Evolutionary conservation across 1,284 basidiomycete genomes (phyloP), one percentile per base, ranked within the genome.

Genomic region (Microbotryum lychnidis-dioicae): DNA sequence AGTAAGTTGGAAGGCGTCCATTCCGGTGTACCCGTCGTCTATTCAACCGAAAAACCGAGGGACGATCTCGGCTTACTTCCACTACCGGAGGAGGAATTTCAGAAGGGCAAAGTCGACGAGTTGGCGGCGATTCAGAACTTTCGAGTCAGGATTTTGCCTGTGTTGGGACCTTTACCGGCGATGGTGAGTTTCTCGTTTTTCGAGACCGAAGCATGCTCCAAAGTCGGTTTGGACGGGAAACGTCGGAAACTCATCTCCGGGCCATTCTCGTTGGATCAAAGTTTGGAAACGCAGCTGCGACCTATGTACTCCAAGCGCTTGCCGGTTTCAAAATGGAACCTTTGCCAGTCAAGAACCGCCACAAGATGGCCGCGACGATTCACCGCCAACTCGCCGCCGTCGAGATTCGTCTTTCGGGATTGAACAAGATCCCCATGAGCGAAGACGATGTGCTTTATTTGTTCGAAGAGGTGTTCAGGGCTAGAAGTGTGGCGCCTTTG

Each of bases 61-160:
- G 76, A 77, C 12, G 87, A 93, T 58, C 84, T 96, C 52, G 87
- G 88, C 67, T 80, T 98, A 1, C 82, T 97, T 3, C 96, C 94
- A 1, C 80, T 98, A 0, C 83, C 89, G 1, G 91, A 97, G 64
- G 89, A 92, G 64, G 92, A 97, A 75, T 93, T 92, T 74, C 79
- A 87, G 70, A 91, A 88, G 74, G 96, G 94, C 16, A 79, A 85
- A 23, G 87, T 97, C 6, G 87, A 90, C 71, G 93, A 98, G 76
- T 81, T 98, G 3, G 86, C 89, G 12, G 87, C 87, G 6, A 87
- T 97, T 63, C 89, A 94, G 72, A 91, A 97, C 74, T 98, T 97
- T 77, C 80, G 96, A 44, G 91, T 94, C 6, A 81, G 91, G 50
- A 91, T 93, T 65, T 75, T 94, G 7, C 91, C 91, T 33, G 91